These are phyloP conservation scores for Cyberlindnera xylosilytica DNA, from an alignment of 805 yeast species.

Conservation along the genomic window DNA sequence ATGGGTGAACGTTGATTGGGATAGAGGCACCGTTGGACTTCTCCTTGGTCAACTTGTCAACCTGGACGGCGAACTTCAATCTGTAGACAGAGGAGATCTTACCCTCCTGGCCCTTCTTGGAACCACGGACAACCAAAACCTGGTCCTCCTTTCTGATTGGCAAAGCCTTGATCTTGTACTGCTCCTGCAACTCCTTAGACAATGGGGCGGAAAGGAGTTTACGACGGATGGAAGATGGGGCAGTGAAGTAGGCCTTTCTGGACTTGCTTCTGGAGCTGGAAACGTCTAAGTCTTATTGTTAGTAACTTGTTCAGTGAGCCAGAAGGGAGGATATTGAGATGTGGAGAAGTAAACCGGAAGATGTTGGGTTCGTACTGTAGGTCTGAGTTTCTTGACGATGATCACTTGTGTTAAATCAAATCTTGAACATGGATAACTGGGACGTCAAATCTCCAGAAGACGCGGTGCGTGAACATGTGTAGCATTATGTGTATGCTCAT, in stretches of 20 bases:
- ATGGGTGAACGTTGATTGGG: conserved; percentile 97
- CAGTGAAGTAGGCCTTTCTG: conserved; percentile 99
- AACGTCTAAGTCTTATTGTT: conserved; percentile 67
- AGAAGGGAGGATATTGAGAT: too few species aligned
- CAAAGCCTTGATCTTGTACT: conserved; percentile 92
- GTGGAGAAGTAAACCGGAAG: too few species aligned
- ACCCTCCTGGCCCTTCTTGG: conserved; percentile 99
- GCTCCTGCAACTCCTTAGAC: conserved; percentile 97
- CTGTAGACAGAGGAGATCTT: conserved; percentile 97
- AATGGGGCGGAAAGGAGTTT: conserved; percentile 95
- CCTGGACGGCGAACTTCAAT: conserved; percentile 94
- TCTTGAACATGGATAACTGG: too few species aligned
- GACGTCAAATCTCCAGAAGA: too few species aligned
- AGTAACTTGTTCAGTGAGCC: conserved; percentile 20
- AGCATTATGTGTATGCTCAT: too few species aligned
- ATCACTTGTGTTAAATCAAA: too few species aligned
- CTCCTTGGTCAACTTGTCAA: conserved; percentile 96
- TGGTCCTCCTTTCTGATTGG: conserved; percentile 98
- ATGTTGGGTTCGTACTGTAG: too few species aligned
- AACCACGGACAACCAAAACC: conserved; percentile 95
- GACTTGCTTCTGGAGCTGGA: conserved; percentile 99
- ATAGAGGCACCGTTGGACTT: conserved; percentile 97
- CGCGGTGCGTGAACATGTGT: too few species aligned
- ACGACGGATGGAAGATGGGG: conserved; percentile 96
- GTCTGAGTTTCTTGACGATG: too few species aligned